Conservation (phyloP, 495 filamentous ascomycete genomes). For the Podospora anserina region DNA sequence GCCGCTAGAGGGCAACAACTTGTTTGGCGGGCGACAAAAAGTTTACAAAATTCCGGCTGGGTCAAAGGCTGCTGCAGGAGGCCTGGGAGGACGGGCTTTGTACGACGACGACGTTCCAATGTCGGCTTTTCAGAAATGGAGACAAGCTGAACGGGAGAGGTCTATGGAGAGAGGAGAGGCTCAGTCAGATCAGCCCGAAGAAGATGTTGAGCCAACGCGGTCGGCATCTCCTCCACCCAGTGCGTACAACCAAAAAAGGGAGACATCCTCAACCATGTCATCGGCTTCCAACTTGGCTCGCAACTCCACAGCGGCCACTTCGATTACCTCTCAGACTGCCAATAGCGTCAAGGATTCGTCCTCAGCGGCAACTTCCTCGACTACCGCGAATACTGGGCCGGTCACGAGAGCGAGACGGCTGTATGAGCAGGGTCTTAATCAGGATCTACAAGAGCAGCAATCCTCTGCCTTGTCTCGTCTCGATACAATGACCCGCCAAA, state of each 20-base stretch:
- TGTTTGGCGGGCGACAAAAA: slow-evolving; percentile 96
- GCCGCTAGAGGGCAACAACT: slow-evolving; percentile 83
- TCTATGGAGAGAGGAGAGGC: slow-evolving; percentile 33
- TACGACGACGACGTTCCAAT: slow-evolving; percentile 83
- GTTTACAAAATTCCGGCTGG: slow-evolving; percentile 81
- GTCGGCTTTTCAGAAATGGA: slow-evolving; percentile 74
- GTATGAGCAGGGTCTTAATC: slow-evolving; percentile 80
- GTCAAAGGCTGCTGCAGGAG: slow-evolving; percentile 38
- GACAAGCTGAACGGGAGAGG: slow-evolving; percentile 54
- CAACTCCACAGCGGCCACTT: slow-evolving; percentile 88
- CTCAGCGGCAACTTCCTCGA: slow-evolving; percentile 34
- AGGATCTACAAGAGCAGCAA: slow-evolving; percentile 78
- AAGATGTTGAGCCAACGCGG: slow-evolving; percentile 42
- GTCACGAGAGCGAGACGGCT: slow-evolving; percentile 68
- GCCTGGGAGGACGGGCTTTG: slow-evolving; percentile 65
- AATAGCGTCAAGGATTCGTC: slow-evolving; percentile 46
- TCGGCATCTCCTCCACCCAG: slow-evolving; percentile 59
- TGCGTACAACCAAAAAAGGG: slow-evolving; percentile 69
- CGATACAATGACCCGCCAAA: slow-evolving; percentile 65
- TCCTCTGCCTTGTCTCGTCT: slow-evolving; percentile 70
- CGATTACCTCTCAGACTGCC: slow-evolving; percentile 71
- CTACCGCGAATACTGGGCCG: slow-evolving; percentile 32
- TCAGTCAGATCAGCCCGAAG: slow-evolving; percentile 33
- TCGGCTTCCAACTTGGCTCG: slow-evolving; percentile 68
- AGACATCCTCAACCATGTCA: slow-evolving; percentile 82